phyloP scores from a whole-genome alignment of 2,329 filamentous ascomycete species.

The Exophiala aquamarina region DNA sequence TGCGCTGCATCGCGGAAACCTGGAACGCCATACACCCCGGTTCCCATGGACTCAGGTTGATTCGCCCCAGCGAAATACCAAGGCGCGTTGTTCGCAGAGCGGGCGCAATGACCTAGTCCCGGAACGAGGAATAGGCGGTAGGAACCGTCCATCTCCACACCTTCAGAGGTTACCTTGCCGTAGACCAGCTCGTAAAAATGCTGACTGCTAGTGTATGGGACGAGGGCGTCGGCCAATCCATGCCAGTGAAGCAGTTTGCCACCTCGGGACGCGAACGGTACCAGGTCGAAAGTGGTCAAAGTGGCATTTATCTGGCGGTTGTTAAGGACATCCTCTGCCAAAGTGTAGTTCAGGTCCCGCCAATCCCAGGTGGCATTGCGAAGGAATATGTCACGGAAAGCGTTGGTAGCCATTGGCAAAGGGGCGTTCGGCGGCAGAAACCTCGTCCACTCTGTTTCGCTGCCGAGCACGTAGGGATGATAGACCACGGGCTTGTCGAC shows the following conservation, averaged over 20 bases:
- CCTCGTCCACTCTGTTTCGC: too few species aligned
- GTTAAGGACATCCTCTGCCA: background rate
- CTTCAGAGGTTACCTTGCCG: background rate
- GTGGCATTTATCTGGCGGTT: background rate
- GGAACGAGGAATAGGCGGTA: background rate
- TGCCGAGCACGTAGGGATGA: background rate
- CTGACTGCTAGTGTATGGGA: background rate
- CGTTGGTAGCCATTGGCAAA: slow-evolving; percentile 19
- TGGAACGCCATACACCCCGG: too few species aligned
- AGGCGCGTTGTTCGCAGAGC: background rate
- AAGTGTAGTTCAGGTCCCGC: background rate
- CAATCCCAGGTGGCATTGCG: background rate
- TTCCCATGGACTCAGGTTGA: too few species aligned
- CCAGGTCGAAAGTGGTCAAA: background rate
- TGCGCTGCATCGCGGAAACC: slow-evolving; percentile 35
- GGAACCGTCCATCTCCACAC: background rate
- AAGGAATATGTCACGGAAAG: background rate
- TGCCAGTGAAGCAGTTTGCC: background rate
- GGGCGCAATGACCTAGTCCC: background rate
- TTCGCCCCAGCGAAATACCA: background rate
- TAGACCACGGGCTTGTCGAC: slow-evolving; percentile 1
- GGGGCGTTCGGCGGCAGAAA: too few species aligned
- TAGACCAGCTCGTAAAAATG: background rate
- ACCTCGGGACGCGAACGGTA: background rate
- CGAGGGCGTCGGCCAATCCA: background rate